Evolutionary conservation across 768 basidiomycete species (phyloP).

Genomic region (Xerocomus brunneocitrinus): DNA sequence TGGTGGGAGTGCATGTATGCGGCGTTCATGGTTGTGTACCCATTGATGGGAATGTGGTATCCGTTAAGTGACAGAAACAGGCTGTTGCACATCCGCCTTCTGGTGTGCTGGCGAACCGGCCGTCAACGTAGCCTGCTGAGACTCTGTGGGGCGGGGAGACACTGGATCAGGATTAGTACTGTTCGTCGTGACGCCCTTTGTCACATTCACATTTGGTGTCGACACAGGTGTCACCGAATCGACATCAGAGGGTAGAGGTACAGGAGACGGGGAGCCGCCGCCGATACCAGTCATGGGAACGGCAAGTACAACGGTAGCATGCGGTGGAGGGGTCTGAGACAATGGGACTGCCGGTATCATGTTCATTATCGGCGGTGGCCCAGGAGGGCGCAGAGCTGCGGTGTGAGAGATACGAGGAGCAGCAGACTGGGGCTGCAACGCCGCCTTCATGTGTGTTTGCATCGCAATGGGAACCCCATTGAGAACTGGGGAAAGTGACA

Average conservation of each 20-base stretch:
- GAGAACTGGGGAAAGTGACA: slow-evolving; percentile 25
- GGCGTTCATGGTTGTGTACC: slow-evolving; percentile 33
- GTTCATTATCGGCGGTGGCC: slow-evolving; percentile 33
- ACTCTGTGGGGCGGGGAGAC: slow-evolving; percentile 13
- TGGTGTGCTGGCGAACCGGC: slow-evolving; percentile 40
- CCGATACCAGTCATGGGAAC: slow-evolving; percentile 32
- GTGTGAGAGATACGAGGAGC: slow-evolving; percentile 55
- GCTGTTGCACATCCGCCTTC: slow-evolving; percentile 46
- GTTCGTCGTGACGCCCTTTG: slow-evolving; percentile 31
- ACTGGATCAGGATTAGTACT: slow-evolving; percentile 13
- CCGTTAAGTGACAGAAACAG: slow-evolving; percentile 38
- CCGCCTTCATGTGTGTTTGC: slow-evolving; percentile 57
- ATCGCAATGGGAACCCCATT: slow-evolving; percentile 54
- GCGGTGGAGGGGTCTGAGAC: slow-evolving; percentile 33
- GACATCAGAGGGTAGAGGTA: slow-evolving; percentile 38
- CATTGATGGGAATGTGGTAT: slow-evolving; percentile 47
- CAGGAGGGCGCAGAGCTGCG: slow-evolving; percentile 31
- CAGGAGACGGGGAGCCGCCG: slow-evolving; percentile 33
- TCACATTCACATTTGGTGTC: slow-evolving; percentile 13
- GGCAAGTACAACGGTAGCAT: slow-evolving; percentile 15
- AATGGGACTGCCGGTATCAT: slow-evolving; percentile 28
- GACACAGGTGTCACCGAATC: slow-evolving; percentile 29
- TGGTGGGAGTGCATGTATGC: slow-evolving; percentile 34
- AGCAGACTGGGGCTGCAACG: slow-evolving; percentile 48
- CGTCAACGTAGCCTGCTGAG: slow-evolving; percentile 22